A percentile compares a stretch with the other conserved stretches of the same genome.
These are phyloP conservation scores for Apodospora peruviana DNA, from an alignment of 495 filamentous ascomycete genomes.

Conservation along the genomic window DNA sequence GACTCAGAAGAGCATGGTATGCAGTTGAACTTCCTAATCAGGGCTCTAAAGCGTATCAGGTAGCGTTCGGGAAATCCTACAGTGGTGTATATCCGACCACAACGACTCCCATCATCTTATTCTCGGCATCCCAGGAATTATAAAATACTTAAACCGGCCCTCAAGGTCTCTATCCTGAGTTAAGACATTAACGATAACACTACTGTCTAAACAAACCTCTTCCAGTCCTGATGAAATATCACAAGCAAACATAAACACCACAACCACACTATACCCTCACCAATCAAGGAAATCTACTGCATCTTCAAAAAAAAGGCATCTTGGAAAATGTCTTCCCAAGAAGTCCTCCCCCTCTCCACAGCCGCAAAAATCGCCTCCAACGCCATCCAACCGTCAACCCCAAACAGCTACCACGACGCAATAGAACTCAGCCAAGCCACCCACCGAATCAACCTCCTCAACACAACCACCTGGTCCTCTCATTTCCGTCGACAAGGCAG, in stretches of 20 bases:
- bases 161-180: too few relatives aligned
- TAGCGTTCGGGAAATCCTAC: too few relatives aligned
- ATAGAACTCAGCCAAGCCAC: constrained; percentile 37
- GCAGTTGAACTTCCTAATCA: background rate
- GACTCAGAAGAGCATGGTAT: background rate
- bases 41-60: too few relatives aligned
- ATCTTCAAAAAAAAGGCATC: too few relatives aligned
- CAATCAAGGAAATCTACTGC: background rate
- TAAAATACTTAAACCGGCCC: too few relatives aligned
- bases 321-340: constrained; percentile 1
- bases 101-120: too few relatives aligned
- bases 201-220: too few relatives aligned
- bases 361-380: constrained; percentile 22
- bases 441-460: constrained; percentile 38
- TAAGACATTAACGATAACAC: too few relatives aligned
- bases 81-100: too few relatives aligned
- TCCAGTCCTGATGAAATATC: too few relatives aligned
- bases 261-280: background rate
- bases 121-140: too few relatives aligned
- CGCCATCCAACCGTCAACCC: constrained; percentile 19
- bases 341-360: constrained; percentile 10
- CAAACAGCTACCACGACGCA: constrained; percentile 17
- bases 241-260: too few relatives aligned
- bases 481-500: constrained; percentile 25
- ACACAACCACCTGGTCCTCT: constrained; percentile 21